Evolutionary conservation across 371 early-diverging fungal genomes (phyloP).

Genomic region (Mortierella sp.): DNA sequence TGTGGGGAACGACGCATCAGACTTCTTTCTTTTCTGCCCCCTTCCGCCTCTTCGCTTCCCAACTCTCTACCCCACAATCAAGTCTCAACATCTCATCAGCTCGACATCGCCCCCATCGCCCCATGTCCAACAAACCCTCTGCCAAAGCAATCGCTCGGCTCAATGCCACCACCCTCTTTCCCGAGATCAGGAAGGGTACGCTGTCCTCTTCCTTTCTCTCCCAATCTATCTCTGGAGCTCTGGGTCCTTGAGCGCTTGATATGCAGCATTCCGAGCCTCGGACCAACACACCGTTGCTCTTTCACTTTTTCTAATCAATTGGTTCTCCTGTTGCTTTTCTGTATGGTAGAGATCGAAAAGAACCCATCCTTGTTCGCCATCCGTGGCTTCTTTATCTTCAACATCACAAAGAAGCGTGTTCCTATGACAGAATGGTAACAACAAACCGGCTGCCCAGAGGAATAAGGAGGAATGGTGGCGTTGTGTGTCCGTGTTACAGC

Average conservation of each 20-base stretch:
- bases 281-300: too few species aligned
- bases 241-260: too few species aligned
- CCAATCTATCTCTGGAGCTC: too few species aligned
- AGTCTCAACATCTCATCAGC: too few species aligned
- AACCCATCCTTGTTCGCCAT: constrained; percentile 47
- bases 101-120: background rate
- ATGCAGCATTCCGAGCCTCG: too few species aligned
- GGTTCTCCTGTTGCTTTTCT: background rate
- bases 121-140: constrained; percentile 40
- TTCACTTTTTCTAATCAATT: too few species aligned
- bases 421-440: constrained; percentile 45
- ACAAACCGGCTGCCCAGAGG: too few species aligned
- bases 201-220: background rate
- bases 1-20: background rate
- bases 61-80: too few species aligned
- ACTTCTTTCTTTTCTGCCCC: background rate
- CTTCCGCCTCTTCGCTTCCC: background rate
- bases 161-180: constrained; percentile 51
- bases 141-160: constrained; percentile 46
- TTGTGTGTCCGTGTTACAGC: too few species aligned
- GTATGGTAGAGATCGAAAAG: constrained; percentile 26
- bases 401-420: constrained; percentile 38
- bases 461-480: too few species aligned
- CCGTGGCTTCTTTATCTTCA: constrained; percentile 46
- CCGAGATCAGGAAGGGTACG: constrained; percentile 47